Conservation (phyloP, 1,139 yeast genomes). For the Kurtzmaniella quercitrusa region DNA sequence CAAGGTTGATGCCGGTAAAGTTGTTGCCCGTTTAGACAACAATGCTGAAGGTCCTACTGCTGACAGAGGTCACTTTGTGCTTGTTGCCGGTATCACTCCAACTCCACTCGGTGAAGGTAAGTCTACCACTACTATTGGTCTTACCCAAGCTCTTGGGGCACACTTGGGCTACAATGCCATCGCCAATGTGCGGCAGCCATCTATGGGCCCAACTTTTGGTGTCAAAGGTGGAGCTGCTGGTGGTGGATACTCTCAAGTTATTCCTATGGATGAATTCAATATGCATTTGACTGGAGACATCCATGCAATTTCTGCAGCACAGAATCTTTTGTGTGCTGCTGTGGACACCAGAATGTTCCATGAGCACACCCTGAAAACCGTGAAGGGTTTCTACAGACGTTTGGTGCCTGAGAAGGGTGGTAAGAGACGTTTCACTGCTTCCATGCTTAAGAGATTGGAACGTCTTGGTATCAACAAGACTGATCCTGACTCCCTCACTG, state of each 20-base stretch:
- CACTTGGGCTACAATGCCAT: conserved; percentile 64
- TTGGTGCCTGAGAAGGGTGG: conserved; percentile 66
- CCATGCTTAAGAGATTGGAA: conserved; percentile 60
- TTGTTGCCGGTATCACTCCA: conserved; percentile 81
- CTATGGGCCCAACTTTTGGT: conserved; percentile 88
- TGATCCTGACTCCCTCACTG: conserved; percentile 63
- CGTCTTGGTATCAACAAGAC: conserved; percentile 64
- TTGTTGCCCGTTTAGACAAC: conserved; percentile 54
- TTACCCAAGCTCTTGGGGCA: conserved; percentile 77
- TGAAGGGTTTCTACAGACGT: conserved; percentile 62
- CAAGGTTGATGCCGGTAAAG: conserved; percentile 56
- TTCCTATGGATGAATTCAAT: conserved; percentile 86
- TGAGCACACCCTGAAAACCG: conserved; percentile 65
- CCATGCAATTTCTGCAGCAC: conserved; percentile 79
- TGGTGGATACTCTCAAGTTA: conserved; percentile 81
- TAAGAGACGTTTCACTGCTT: conserved; percentile 56
- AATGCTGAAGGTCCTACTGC: conserved; percentile 44
- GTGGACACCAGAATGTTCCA: conserved; percentile 83
- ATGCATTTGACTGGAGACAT: conserved; percentile 84
- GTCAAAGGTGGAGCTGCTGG: conserved; percentile 91
- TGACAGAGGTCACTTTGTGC: conserved; percentile 56
- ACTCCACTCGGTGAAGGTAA: conserved; percentile 84
- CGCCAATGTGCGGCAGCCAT: conserved; percentile 82
- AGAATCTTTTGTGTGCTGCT: conserved; percentile 76
- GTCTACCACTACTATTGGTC: conserved; percentile 75